These are phyloP conservation scores for Rhodotorula toruloides DNA, from an alignment of 768 basidiomycete genomes.

Conservation along the genomic window DNA sequence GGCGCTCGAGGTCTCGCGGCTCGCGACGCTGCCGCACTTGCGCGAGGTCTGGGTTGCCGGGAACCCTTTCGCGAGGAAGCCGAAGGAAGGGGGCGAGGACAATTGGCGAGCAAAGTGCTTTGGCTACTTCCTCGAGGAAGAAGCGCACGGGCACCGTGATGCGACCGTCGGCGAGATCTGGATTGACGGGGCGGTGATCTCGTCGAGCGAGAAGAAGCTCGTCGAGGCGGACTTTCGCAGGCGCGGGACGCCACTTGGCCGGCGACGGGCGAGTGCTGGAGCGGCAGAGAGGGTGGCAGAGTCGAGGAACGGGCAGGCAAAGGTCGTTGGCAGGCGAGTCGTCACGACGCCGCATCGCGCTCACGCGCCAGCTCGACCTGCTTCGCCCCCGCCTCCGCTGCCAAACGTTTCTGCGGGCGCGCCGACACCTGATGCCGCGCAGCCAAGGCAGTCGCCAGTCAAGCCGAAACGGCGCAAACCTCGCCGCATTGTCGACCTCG, in stretches of 20 bases:
- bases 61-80: conserved; percentile 62
- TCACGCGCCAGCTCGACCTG: neutral
- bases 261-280: conserved; percentile 7
- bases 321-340: conserved; percentile 29
- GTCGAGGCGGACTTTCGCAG: conserved; percentile 14
- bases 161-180: conserved; percentile 49
- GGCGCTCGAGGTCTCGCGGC: conserved; percentile 72
- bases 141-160: conserved; percentile 9
- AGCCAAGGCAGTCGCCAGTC: neutral
- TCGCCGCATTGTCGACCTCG: conserved; percentile 74
- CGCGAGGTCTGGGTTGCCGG: conserved; percentile 74
- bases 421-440: neutral
- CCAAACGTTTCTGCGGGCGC: neutral
- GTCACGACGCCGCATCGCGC: conserved; percentile 22
- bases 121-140: conserved; percentile 75
- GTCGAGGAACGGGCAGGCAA: conserved; percentile 10
- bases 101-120: conserved; percentile 70
- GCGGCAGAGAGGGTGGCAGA: neutral
- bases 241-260: neutral
- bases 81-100: conserved; percentile 56
- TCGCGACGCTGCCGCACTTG: conserved; percentile 73
- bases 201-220: conserved; percentile 12
- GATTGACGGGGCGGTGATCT: conserved; percentile 27
- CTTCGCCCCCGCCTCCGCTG: conserved; percentile 10
- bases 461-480: conserved; percentile 59